These are phyloP conservation scores for Alternaria dauci DNA, from an alignment of 2,329 filamentous ascomycete genomes.

Conservation along the genomic window DNA sequence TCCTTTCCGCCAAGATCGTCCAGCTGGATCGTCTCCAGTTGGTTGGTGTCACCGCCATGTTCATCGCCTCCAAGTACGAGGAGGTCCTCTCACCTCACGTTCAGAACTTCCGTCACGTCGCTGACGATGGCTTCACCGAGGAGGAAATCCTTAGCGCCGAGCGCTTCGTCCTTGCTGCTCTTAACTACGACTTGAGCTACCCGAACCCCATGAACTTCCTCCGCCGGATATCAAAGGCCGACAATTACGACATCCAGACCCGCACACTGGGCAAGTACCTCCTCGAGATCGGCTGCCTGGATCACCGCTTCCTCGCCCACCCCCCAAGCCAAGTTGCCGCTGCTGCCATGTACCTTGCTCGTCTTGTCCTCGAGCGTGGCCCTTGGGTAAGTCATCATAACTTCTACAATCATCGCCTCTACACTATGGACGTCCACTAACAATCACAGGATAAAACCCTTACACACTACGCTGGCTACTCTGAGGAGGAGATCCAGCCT, in stretches of 20 bases:
- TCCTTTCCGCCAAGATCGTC: constrained; percentile 93
- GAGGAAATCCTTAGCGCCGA: constrained; percentile 97
- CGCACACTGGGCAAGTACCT: constrained; percentile 97
- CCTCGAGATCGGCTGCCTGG: constrained; percentile 94
- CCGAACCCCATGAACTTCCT: constrained; percentile 99
- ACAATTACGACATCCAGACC: constrained; percentile 98
- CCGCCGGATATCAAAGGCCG: constrained; percentile 96
- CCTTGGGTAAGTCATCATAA: constrained; percentile 74
- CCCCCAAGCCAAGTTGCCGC: constrained; percentile 90
- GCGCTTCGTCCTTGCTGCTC: constrained; percentile 86
- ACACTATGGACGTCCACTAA: constrained; percentile 13
- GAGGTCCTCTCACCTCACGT: constrained; percentile 97
- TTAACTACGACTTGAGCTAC: constrained; percentile 97
- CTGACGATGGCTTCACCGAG: constrained; percentile 95
- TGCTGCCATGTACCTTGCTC: constrained; percentile 92
- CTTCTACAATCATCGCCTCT: background rate
- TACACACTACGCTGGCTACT: constrained; percentile 90
- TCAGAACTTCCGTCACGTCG: constrained; percentile 94
- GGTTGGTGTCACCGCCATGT: constrained; percentile 98
- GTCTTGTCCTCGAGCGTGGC: constrained; percentile 87
- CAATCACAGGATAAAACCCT: constrained; percentile 76
- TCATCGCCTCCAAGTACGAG: constrained; percentile 98
- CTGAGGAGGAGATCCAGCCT: constrained; percentile 89
- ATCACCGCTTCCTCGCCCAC: constrained; percentile 91
- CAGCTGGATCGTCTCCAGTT: constrained; percentile 95